Conservation (phyloP, 192 early-diverging fungal species). For the Obelidium mucronatum region DNA sequence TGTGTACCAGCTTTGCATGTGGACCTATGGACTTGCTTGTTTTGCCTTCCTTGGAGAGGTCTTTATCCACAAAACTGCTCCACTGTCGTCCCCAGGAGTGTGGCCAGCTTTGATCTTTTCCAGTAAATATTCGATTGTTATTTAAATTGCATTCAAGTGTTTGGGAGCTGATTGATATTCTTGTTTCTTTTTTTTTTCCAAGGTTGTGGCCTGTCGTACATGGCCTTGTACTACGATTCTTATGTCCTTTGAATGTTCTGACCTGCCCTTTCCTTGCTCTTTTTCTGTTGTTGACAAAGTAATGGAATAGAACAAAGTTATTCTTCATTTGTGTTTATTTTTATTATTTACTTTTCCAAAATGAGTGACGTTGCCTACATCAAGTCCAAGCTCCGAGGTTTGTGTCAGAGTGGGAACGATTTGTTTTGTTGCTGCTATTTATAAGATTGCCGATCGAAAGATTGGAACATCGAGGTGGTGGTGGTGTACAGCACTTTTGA, state of each 20-base stretch:
- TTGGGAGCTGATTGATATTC: neutral
- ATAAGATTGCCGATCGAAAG: neutral
- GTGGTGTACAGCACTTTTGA: neutral
- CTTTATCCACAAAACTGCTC: constrained; percentile 58
- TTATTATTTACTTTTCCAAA: no score
- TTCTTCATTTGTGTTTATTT: neutral
- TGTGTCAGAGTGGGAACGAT: neutral
- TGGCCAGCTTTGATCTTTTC: constrained; percentile 29
- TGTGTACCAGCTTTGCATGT: constrained; percentile 51
- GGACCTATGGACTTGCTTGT: constrained; percentile 48
- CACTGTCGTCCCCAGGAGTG: constrained; percentile 48
- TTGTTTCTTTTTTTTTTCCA: neutral
- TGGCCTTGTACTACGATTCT: neutral
- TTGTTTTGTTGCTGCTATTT: neutral
- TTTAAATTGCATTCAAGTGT: neutral
- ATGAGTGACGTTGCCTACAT: constrained; percentile 53
- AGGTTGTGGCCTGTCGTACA: neutral
- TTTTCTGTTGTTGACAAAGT: no score
- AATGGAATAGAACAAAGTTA: neutral
- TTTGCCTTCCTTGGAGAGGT: constrained; percentile 50
- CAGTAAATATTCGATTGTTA: constrained; percentile 23
- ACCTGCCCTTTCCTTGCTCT: no score
- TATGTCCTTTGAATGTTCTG: neutral
- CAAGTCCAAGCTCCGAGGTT: constrained; percentile 47
- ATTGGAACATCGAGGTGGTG: neutral